Conservation (phyloP, 75 land plant species). For the Selaginella moellendorffii region DNA sequence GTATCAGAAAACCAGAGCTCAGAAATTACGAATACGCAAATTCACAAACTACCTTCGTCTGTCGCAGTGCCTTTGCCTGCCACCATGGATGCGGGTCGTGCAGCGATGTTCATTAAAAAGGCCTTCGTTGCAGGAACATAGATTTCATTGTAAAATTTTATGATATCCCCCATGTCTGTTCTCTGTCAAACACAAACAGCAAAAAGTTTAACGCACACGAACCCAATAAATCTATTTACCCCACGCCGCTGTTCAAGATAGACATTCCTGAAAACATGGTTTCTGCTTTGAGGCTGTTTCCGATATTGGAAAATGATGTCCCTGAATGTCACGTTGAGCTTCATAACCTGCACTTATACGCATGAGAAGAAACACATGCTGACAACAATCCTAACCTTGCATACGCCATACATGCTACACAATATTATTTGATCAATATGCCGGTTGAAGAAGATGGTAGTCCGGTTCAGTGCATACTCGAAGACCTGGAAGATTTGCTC, state of each 20-base stretch:
- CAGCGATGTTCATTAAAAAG: slow-evolving; percentile 39
- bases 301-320: slow-evolving; percentile 67
- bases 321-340: slow-evolving; percentile 55
- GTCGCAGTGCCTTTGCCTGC: background rate
- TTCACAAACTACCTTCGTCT: background rate
- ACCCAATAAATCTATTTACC: too few species aligned
- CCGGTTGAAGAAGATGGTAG: slow-evolving; percentile 83
- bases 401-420: slow-evolving; percentile 80
- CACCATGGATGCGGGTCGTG: background rate
- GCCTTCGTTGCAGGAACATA: slow-evolving; percentile 75
- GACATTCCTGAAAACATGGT: slow-evolving; percentile 76
- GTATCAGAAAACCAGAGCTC: too few species aligned
- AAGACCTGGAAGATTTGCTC: slow-evolving; percentile 64
- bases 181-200: background rate
- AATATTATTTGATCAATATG: slow-evolving; percentile 91
- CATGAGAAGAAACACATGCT: too few species aligned
- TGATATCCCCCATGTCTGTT: slow-evolving; percentile 68
- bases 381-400: slow-evolving; percentile 42
- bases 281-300: slow-evolving; percentile 84
- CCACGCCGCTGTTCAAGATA: slow-evolving; percentile 47
- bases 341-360: slow-evolving; percentile 50
- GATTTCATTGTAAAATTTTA: slow-evolving; percentile 79
- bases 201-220: too few species aligned
- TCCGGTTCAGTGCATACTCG: slow-evolving; percentile 49
- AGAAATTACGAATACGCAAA: too few species aligned